A percentile compares a stretch with the other conserved stretches of the same genome.
phyloP scores from a whole-genome alignment of 2,329 filamentous ascomycete genomes.

The Aspergillus versicolor region DNA sequence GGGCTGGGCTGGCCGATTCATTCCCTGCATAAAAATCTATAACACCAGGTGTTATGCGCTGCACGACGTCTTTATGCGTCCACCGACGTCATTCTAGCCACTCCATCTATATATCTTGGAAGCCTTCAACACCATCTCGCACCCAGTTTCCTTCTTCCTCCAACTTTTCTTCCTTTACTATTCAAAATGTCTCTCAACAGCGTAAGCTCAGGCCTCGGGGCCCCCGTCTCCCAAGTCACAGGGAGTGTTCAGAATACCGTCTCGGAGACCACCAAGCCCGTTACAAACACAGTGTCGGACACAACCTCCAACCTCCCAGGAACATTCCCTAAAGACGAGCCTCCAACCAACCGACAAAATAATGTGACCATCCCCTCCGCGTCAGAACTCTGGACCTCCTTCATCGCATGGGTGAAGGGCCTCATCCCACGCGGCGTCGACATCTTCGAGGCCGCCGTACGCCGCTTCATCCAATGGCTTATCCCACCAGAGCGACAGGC shows the following conservation, averaged over 20 bases:
- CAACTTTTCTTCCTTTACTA: too few species aligned
- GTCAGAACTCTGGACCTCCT: not conserved
- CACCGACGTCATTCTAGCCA: not conserved
- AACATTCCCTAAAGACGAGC: slow-evolving; percentile 2
- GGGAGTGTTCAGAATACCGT: not conserved
- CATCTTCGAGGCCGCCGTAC: slow-evolving; percentile 26
- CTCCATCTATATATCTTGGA: not conserved
- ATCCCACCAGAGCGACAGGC: slow-evolving; percentile 29
- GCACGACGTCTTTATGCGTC: not conserved
- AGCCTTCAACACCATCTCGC: not conserved
- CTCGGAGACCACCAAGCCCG: slow-evolving; percentile 3
- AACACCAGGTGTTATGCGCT: not conserved
- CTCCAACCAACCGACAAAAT: slow-evolving; percentile 2
- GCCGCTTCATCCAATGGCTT: slow-evolving; percentile 23
- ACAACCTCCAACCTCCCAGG: slow-evolving; percentile 2
- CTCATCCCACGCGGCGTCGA: slow-evolving; percentile 24
- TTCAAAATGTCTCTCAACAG: slow-evolving; percentile 4
- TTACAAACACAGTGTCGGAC: not conserved
- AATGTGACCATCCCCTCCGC: slow-evolving; percentile 7
- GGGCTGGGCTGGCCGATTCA: not conserved
- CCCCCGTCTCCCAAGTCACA: not conserved
- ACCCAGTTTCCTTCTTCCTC: not conserved
- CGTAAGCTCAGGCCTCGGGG: slow-evolving; percentile 1
- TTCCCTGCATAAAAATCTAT: not conserved
- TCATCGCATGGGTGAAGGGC: slow-evolving; percentile 3